Evolutionary conservation across 2,329 filamentous ascomycete species (phyloP), one percentile per base, ranked within the genome.

Genomic region (Alternaria gaisen): DNA sequence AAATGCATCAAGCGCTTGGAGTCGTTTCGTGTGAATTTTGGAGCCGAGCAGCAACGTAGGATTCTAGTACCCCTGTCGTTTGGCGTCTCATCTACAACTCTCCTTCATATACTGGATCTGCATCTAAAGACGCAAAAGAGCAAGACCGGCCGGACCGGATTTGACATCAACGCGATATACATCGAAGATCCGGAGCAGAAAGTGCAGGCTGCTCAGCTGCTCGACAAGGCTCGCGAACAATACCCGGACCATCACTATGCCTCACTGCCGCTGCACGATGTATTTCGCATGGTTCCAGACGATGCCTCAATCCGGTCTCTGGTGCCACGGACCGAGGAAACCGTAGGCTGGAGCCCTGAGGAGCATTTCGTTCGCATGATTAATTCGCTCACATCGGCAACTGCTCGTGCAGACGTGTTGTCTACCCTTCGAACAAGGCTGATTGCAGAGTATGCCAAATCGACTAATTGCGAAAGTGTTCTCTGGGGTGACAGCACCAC

Each of bases 401-500:
- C 93, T 3, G 91, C 93, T 1, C 87, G 87, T 66, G 83, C 88
- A 18, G 95, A 99, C 75, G 82, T 97, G 5, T 79, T 89, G 28
- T 84, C 87, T 14, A 86, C 93, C 26, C 82, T 98, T 26, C 84
- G 90, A 34, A 90, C 88, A 7, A 88, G 91, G 67, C 81, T 97
- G 5, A 85, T 97, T 32, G 82, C 93, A 7, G 71, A 77, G 44
- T 63, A 75, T 28, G 76, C 76, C 10, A 84, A 86, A 63, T 77
- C 81, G 16, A 80, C 84, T 28, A 80, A 74, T 12, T 95, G 89
- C 75, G 86, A 90, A 65, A 88, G 88, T 12, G 85, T 98, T 42
- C 80, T 98, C 1, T 90, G 95, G 78, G 94, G 92, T 22, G 90
- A 94, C 79, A 96, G 88, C 67, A 97, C 95, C 20, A 97, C 93